Base-by-base conservation (phyloP, 257 asterid species). In the Marsdenia floribunda region DNA sequence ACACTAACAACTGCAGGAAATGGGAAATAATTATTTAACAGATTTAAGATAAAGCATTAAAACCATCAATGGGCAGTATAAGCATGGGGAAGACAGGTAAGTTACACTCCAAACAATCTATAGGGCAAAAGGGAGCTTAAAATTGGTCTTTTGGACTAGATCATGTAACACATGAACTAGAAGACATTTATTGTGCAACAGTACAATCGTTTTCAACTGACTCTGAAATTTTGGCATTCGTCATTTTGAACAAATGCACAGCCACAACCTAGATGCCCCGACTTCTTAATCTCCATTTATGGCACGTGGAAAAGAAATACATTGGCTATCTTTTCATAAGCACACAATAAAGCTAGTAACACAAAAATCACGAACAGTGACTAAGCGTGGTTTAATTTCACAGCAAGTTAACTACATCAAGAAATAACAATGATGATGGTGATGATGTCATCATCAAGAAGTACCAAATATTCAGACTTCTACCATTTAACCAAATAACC, bases 1-100 rank as follows among this genome's bases (percentile, higher is more conserved):
- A 92, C 93, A 87, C 96, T 89, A 72, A 94, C 97, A 84, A 89
- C 98, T 94, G 97, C 87, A 87, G 63, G 69, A 75, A 13, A 18
- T 1, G 35, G n/a, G 24, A 38, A 57, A 38, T 26, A 60, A n/a
- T 72, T 37, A 3, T 40, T 15, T 6, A 71, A 22, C 59, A 22
- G 60, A 63, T 52, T 40, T 50, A 26, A 18, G 38, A 46, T 19
- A 7, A 16, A 53, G 33, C 8, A 29, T 22, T 3, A 44, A 46
- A 42, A 42, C 33, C 49, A 46, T 8, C 7, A 16, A 21, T 21
- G 12, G 29, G 11, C 52, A 19, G 52, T 8, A 40, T 38, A 38
- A 18, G n/a, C 70, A 65, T 66, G 29, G 55, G 26, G 26, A 12
- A 40, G 24, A 71, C 8, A 29, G 0, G 3, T 18, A 60, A 58